A percentile compares a stretch with the other conserved stretches of the same genome.
Evolutionary conservation across 805 yeast genomes (phyloP).

Genomic region (Starmerella apicola): DNA sequence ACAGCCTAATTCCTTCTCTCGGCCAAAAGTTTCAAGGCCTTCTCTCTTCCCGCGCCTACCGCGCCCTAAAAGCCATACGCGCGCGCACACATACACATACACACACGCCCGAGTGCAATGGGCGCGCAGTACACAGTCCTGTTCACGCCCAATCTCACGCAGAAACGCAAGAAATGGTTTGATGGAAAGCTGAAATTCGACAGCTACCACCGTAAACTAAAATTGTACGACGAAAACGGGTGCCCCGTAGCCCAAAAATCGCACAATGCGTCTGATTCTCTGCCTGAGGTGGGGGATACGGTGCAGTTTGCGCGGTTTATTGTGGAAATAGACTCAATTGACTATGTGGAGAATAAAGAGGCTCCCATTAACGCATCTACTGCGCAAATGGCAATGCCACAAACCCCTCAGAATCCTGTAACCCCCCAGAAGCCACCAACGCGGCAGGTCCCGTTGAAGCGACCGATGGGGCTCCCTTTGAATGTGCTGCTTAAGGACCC

Average conservation of each 20-base stretch:
- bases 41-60: no score
- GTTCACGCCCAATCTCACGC: constrained; percentile 27
- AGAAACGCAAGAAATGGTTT: constrained; percentile 30
- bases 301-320: constrained; percentile 22
- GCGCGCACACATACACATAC: no score
- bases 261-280: not conserved
- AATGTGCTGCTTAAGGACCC: not conserved
- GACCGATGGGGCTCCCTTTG: not conserved
- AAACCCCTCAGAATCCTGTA: not conserved
- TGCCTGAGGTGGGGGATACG: constrained; percentile 10
- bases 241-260: constrained; percentile 10
- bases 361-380: not conserved
- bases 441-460: not conserved
- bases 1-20: no score
- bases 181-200: constrained; percentile 27
- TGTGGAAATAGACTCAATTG: constrained; percentile 21
- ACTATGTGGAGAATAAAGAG: not conserved
- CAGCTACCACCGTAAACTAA: constrained; percentile 20
- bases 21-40: no score
- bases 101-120: no score
- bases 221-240: constrained; percentile 24
- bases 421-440: not conserved
- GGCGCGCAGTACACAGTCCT: constrained; percentile 20
- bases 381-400: not conserved
- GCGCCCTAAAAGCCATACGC: no score